These are phyloP conservation scores for Fusarium abutilonis DNA, from an alignment of 2,329 filamentous ascomycete genomes.

Conservation along the genomic window DNA sequence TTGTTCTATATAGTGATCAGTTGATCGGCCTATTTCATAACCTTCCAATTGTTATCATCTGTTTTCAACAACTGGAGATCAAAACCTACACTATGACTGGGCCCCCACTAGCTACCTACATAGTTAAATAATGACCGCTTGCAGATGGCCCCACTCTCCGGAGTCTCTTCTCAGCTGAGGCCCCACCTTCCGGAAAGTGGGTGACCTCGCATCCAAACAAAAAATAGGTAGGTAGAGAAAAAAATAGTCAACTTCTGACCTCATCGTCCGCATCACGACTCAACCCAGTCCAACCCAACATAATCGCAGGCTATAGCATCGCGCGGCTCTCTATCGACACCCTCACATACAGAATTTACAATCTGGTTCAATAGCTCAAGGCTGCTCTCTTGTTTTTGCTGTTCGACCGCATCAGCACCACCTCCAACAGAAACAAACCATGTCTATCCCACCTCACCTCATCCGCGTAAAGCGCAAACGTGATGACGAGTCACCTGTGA, in stretches of 20 bases:
- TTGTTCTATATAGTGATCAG: too few relatives aligned
- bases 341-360: not conserved
- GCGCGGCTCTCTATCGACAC: not conserved
- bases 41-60: too few relatives aligned
- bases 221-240: too few relatives aligned
- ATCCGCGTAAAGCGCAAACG: constrained; percentile 72
- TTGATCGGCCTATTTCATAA: too few relatives aligned
- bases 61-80: not conserved
- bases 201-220: constrained; percentile 3
- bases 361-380: not conserved
- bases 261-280: constrained; percentile 21
- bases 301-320: constrained; percentile 4
- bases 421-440: constrained; percentile 40
- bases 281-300: not conserved
- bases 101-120: not conserved
- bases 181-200: constrained; percentile 26
- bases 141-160: constrained; percentile 4
- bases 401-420: not conserved
- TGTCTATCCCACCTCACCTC: constrained; percentile 67
- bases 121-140: not conserved
- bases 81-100: not conserved
- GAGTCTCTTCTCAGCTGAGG: constrained; percentile 14
- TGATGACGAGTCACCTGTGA: constrained; percentile 62
- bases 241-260: constrained; percentile 30
- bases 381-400: not conserved